Base-by-base conservation (phyloP, 768 basidiomycete genomes). In the Tylopilus plumbeoviolaceoides region DNA sequence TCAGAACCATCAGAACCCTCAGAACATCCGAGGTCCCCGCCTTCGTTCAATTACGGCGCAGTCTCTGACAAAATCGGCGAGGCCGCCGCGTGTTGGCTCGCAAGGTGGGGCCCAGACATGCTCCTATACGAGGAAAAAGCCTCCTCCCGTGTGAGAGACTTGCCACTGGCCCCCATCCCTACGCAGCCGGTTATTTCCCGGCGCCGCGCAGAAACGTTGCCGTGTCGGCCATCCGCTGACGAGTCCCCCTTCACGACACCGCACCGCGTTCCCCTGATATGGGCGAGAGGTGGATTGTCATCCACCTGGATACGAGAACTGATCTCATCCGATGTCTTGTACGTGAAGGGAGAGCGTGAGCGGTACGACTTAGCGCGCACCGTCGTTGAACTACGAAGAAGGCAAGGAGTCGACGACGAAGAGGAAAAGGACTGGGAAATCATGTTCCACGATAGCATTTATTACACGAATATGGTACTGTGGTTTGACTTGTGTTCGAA, bases 61-160 rank as follows among this genome's bases (percentile, higher is more conserved):
- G 76, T 93, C 10, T 89, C 89, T 0, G 83, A 92, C 70, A 95
- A 91, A 72, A 90, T 97, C 51, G 94, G 94, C 12, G 92, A 95
- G 69, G 87, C 91, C 0, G 86, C 87, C 59, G 80, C 81, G 3
- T 91, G 88, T 67, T 98, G 93, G 92, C 74, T 97, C 17, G 78
- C 85, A 1, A 76, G 90, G 41, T 98, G 94, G 94, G 90, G 85
- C 0, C 65, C 71, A 12, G 93, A 97, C 63, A 76, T 95, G 56
- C 76, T 95, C n/a, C 62, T 63, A 9, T 75, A 79, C 30, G 89
- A 91, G 62, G 78, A 83, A 58, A 70, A 68, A 39, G 57, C 57
- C 10, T 40, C 54, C 36, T 40, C 55, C 36, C 53, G 42, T 17
- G 49, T 41, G 50, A 55, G 53, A 46, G 60, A 62, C n/a, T 2